Evolutionary conservation across 2,329 filamentous ascomycete genomes (phyloP).

Genomic region (Bipolaris oryzae): DNA sequence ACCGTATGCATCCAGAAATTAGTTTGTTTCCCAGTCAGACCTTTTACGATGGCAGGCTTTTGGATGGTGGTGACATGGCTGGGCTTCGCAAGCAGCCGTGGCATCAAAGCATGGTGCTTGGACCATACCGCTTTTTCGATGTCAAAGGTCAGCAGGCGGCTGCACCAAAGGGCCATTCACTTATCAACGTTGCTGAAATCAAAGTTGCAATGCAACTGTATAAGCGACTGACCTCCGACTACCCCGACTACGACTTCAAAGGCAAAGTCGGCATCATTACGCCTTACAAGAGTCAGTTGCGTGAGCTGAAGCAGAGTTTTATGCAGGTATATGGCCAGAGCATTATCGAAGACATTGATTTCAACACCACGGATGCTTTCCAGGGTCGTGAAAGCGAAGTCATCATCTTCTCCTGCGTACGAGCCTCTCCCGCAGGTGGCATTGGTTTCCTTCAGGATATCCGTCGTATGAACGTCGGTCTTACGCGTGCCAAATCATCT

Average conservation of each 20-base stretch:
- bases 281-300: conserved; percentile 92
- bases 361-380: conserved; percentile 98
- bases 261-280: conserved; percentile 97
- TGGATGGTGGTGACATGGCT: conserved; percentile 85
- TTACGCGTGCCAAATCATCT: conserved; percentile 95
- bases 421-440: conserved; percentile 87
- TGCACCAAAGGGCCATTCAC: conserved; percentile 82
- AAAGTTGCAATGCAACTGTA: conserved; percentile 87
- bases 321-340: conserved; percentile 71
- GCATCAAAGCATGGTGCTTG: conserved; percentile 81
- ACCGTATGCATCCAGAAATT: conserved; percentile 99
- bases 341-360: conserved; percentile 83
- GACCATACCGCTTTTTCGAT: conserved; percentile 96
- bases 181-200: conserved; percentile 87
- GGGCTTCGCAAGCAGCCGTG: conserved; percentile 77
- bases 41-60: conserved; percentile 88
- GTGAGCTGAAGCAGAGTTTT: conserved; percentile 79
- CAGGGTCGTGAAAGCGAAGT: conserved; percentile 96
- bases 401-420: conserved; percentile 98
- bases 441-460: conserved; percentile 99
- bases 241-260: conserved; percentile 68
- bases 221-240: conserved; percentile 76
- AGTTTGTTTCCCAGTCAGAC: conserved; percentile 86
- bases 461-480: conserved; percentile 97
- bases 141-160: conserved; percentile 85